Conservation (phyloP, 768 basidiomycete species). For the Suillus placidus region DNA sequence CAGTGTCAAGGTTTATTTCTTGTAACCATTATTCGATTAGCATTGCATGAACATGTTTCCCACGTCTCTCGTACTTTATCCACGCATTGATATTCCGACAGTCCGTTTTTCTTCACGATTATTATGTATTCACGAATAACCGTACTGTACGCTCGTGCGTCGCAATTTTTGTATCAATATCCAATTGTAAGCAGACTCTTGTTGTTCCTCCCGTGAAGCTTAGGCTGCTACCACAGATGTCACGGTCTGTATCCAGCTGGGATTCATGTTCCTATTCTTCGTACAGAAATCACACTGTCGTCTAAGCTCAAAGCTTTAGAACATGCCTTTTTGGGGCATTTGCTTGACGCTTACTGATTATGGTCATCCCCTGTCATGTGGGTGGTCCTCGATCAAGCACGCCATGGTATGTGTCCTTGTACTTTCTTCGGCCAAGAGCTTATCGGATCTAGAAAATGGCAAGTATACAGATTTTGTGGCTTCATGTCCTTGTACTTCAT, state of each 20-base stretch:
- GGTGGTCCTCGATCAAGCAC: constrained; percentile 3
- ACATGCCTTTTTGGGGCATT: constrained; percentile 33
- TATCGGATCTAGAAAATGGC: constrained; percentile 19
- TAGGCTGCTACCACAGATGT: not conserved
- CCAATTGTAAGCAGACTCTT: not conserved
- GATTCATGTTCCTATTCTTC: not conserved
- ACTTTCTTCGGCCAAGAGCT: constrained; percentile 26
- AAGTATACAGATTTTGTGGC: constrained; percentile 6
- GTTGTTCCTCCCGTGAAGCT: not conserved
- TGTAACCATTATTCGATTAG: constrained; percentile 5
- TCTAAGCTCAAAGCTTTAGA: constrained; percentile 14
- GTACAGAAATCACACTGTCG: not conserved
- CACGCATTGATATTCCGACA: not conserved
- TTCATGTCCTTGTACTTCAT: constrained; percentile 22
- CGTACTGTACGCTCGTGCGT: not conserved
- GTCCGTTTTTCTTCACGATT: not conserved
- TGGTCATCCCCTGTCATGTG: constrained; percentile 13
- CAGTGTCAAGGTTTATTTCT: constrained; percentile 7
- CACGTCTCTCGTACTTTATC: not conserved
- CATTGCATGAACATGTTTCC: not conserved
- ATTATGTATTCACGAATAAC: constrained; percentile 12
- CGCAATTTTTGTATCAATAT: not conserved
- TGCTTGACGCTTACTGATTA: constrained; percentile 30
- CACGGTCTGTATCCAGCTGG: not conserved
- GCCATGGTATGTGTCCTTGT: constrained; percentile 25